Evolutionary conservation across 2,329 filamentous ascomycete genomes (phyloP).

Genomic region (Pyricularia pennisetigena): DNA sequence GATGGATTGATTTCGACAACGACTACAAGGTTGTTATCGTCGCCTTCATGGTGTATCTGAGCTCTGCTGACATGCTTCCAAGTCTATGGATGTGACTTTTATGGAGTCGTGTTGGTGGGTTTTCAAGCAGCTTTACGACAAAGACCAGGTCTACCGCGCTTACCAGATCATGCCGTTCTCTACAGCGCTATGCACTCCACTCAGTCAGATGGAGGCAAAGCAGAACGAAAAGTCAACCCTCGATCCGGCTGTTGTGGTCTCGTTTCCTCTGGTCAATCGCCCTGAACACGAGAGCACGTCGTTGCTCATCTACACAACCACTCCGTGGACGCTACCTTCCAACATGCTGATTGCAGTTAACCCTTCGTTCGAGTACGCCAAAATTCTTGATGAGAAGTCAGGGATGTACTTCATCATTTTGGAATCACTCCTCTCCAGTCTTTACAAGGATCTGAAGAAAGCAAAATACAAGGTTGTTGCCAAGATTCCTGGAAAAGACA

Average conservation of each 20-base stretch:
- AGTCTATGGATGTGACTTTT: slow-evolving; percentile 65
- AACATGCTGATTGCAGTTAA: slow-evolving; percentile 62
- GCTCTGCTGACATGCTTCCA: slow-evolving; percentile 18
- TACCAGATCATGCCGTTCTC: slow-evolving; percentile 71
- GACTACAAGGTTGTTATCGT: slow-evolving; percentile 54
- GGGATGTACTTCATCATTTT: slow-evolving; percentile 61
- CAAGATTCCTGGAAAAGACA: slow-evolving; percentile 56
- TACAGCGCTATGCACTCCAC: slow-evolving; percentile 61
- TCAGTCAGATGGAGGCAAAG: slow-evolving; percentile 67
- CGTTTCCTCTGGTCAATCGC: slow-evolving; percentile 57
- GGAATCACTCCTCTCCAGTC: slow-evolving; percentile 54
- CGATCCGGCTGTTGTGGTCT: slow-evolving; percentile 62
- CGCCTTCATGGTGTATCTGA: neutral
- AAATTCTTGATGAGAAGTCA: slow-evolving; percentile 56
- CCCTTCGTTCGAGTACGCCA: slow-evolving; percentile 70
- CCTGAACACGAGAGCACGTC: slow-evolving; percentile 54
- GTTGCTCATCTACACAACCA: slow-evolving; percentile 79
- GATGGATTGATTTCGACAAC: slow-evolving; percentile 74
- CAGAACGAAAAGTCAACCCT: slow-evolving; percentile 70
- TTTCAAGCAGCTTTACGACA: slow-evolving; percentile 65
- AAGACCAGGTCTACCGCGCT: slow-evolving; percentile 60
- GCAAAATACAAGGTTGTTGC: slow-evolving; percentile 62
- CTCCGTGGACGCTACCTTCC: slow-evolving; percentile 70
- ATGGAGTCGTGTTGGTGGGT: slow-evolving; percentile 78
- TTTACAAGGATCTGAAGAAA: slow-evolving; percentile 71